These are phyloP conservation scores for Solanum rostratum DNA, from an alignment of 257 asterid genomes.

Conservation along the genomic window DNA sequence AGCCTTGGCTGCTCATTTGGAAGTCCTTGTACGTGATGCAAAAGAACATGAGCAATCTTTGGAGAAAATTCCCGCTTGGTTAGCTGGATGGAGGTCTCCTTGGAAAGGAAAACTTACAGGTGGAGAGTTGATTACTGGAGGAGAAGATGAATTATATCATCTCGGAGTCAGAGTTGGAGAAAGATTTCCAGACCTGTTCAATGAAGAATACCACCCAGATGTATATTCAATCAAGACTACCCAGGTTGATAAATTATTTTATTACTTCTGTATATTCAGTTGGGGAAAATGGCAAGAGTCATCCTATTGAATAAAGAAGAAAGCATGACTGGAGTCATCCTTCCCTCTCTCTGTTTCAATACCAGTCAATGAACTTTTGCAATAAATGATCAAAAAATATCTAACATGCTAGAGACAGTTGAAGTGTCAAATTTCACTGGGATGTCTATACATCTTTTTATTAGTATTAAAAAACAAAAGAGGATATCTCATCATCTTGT, in stretches of 20 bases:
- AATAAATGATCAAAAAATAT: not conserved
- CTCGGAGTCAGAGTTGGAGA: slow-evolving; percentile 76
- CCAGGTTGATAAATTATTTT: slow-evolving; percentile 43
- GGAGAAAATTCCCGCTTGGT: slow-evolving; percentile 60
- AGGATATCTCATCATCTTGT: not conserved
- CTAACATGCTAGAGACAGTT: not conserved
- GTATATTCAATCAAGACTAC: slow-evolving; percentile 78
- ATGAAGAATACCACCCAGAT: slow-evolving; percentile 80
- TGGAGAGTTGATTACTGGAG: slow-evolving; percentile 75
- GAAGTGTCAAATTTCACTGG: not conserved
- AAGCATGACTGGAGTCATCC: not conserved
- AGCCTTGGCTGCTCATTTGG: slow-evolving; percentile 45
- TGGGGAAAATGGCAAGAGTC: not conserved
- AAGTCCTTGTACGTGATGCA: slow-evolving; percentile 40
- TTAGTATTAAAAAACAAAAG: not conserved
- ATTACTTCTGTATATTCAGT: not conserved
- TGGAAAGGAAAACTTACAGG: slow-evolving; percentile 82
- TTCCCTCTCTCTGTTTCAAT: not conserved
- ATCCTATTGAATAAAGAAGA: not conserved
- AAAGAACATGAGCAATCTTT: slow-evolving; percentile 37
- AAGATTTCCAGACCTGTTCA: slow-evolving; percentile 53
- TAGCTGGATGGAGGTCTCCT: slow-evolving; percentile 78
- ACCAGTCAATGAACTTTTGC: not conserved
- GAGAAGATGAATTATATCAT: slow-evolving; percentile 78
- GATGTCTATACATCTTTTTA: not conserved